Percentiles rank a stretch among this genome's conserved stretches.
Conservation (phyloP, 1,284 basidiomycete genomes). For the Fomitopsis betulina region DNA sequence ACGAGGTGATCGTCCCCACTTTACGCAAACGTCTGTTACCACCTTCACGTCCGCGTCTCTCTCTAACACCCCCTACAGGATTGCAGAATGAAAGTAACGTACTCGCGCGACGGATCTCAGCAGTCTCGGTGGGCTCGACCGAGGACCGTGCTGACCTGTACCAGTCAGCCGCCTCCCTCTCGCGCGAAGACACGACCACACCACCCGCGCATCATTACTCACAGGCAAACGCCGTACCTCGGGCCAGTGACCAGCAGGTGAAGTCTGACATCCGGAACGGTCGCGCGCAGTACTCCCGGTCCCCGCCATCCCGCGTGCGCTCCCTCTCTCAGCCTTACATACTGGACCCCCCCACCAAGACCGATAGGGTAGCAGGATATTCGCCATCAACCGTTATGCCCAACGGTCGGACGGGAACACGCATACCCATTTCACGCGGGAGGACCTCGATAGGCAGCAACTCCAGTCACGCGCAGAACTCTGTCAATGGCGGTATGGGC, state of each 20-base stretch:
- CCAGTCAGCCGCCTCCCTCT: constrained; percentile 16
- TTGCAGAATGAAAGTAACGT: constrained; percentile 70
- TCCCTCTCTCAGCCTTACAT: constrained; percentile 57
- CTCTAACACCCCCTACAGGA: constrained; percentile 37
- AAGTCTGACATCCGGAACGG: constrained; percentile 16
- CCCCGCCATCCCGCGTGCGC: constrained; percentile 36
- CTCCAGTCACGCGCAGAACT: constrained; percentile 33
- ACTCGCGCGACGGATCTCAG: constrained; percentile 68
- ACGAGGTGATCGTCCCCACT: constrained; percentile 66
- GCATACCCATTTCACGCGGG: constrained; percentile 44
- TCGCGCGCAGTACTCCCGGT: constrained; percentile 13
- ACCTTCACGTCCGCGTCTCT: constrained; percentile 2
- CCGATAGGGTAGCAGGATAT: constrained; percentile 25
- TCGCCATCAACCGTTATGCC: constrained; percentile 35
- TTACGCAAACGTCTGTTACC: constrained; percentile 57
- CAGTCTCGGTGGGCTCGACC: constrained; percentile 58
- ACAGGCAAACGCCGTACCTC: constrained; percentile 41
- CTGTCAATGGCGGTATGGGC: constrained; percentile 17
- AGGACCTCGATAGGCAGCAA: constrained; percentile 34
- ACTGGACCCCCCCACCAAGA: constrained; percentile 25
- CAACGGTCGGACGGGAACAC: constrained; percentile 36
- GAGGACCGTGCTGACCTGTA: constrained; percentile 28
- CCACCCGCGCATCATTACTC: constrained; percentile 16
- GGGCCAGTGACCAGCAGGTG: constrained; percentile 39
- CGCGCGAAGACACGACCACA: constrained; percentile 17